Evolutionary conservation across 257 asterid species (phyloP).

Genomic region (Gentiana macrophylla): DNA sequence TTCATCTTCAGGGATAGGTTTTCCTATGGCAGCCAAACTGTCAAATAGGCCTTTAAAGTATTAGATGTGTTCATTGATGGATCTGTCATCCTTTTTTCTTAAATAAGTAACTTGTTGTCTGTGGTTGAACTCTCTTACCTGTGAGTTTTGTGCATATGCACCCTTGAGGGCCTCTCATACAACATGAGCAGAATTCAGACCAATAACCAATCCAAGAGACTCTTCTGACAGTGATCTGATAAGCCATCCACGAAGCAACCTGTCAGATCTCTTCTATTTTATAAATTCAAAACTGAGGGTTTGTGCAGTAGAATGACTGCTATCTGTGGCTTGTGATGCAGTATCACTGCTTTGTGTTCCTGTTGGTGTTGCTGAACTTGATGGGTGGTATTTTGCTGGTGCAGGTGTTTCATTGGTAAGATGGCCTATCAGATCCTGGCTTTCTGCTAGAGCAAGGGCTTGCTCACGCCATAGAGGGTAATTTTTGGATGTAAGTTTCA

Average conservation of each 20-base stretch:
- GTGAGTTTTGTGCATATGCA: not conserved
- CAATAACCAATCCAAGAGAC: not conserved
- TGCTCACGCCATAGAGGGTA: no score
- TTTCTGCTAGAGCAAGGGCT: no score
- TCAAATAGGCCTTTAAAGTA: not conserved
- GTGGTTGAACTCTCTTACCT: not conserved
- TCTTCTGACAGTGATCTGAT: not conserved
- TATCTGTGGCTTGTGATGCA: no score
- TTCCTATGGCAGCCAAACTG: not conserved
- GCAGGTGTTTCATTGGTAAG: no score
- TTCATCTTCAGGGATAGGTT: not conserved
- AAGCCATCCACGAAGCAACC: not conserved
- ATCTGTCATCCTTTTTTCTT: not conserved
- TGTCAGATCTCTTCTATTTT: not conserved
- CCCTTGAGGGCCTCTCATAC: not conserved
- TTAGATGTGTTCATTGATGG: not conserved
- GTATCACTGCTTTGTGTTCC: no score
- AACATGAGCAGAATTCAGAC: no score
- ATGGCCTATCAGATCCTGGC: no score
- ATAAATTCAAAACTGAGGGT: not conserved
- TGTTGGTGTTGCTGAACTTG: no score
- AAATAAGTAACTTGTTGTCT: not conserved
- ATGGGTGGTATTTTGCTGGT: no score
- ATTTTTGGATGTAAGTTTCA: no score
- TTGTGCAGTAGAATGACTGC: not conserved